Conservation (phyloP, 2,329 filamentous ascomycete genomes). For the Bipolaris gigantea region DNA sequence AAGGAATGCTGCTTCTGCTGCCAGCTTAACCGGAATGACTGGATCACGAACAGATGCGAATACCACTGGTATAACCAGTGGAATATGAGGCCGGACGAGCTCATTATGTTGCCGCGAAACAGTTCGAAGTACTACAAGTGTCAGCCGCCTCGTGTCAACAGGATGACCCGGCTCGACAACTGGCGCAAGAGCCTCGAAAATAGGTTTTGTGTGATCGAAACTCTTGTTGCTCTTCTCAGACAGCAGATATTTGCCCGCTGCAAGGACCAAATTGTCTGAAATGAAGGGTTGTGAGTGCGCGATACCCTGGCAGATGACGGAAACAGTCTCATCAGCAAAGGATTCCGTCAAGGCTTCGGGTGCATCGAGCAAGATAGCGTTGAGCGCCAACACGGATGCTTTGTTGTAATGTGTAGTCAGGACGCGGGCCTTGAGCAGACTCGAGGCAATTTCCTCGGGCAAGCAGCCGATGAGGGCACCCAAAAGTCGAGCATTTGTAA, state of each 20-base stretch:
- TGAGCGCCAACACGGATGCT: constrained; percentile 81
- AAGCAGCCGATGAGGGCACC: constrained; percentile 89
- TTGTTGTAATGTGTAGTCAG: constrained; percentile 74
- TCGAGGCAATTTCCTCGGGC: constrained; percentile 66
- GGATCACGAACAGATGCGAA: constrained; percentile 89
- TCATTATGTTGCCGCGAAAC: constrained; percentile 78
- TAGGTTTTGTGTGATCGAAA: constrained; percentile 75
- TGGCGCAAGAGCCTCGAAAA: constrained; percentile 76
- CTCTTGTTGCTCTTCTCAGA: constrained; percentile 64
- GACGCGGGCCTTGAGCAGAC: constrained; percentile 70
- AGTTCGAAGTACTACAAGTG: constrained; percentile 85
- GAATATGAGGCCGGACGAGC: constrained; percentile 77
- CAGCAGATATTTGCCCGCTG: constrained; percentile 87
- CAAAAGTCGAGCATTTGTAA: constrained; percentile 87
- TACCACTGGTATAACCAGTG: constrained; percentile 76
- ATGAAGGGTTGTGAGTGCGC: constrained; percentile 72
- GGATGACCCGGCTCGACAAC: constrained; percentile 77
- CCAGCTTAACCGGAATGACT: constrained; percentile 92
- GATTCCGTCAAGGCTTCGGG: constrained; percentile 68
- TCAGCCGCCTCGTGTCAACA: constrained; percentile 80
- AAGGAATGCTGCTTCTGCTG: constrained; percentile 92
- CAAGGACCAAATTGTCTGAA: constrained; percentile 83
- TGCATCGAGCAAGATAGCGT: constrained; percentile 83
- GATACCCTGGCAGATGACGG: constrained; percentile 80
- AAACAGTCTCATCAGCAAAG: constrained; percentile 72